Evolutionary conservation across 805 yeast species (phyloP), one percentile per base, ranked within the genome.

Genomic region (Ogataea saltuana): DNA sequence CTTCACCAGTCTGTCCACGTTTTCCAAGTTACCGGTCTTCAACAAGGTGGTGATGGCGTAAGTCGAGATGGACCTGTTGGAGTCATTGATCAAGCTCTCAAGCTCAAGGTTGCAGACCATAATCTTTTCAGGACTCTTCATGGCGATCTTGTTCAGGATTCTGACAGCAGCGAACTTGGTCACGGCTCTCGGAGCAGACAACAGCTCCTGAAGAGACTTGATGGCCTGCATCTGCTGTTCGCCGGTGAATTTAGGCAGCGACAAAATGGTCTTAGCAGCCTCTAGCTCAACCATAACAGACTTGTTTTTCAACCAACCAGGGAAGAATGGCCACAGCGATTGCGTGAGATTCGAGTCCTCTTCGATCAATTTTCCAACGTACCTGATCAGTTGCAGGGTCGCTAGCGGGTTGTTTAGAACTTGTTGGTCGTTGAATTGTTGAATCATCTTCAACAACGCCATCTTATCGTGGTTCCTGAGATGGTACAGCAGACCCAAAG

Each of bases 41-140:
- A 93, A 78, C 60, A 93, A 74, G 2, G 98, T 91, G 25, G 98
- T 93, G 63, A 93, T 93, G 20, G 99, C 97, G 67, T 88, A 91
- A 12, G 99, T 93, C 11, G 98, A 91, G 52, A 93, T 81, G 25
- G 96, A 83, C 68, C 96, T 81, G 69, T 88, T 89, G 19, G 90
- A 64, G 65, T 91, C 98, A 61, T 84, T 83, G 58, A 93, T 87
- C 63, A 93, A 75, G 23, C 80, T 70, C 68, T 93, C 98, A 59
- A 93, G 76, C 64, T 90, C 97, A 39, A 76, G 70, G 61, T 88
- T 93, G 64, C 95, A 88, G 33, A 78, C 77, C 50, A 85, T 80
- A 39, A 85, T 77, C 57, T 80, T 83, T 54, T 84, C 87, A 7
- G 98, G 96, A 49, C 81, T 80, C 52, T 75, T 78, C 75, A 85